These are phyloP conservation scores for Gelatoporia subvermispora DNA, from an alignment of 768 basidiomycete species.

Conservation along the genomic window DNA sequence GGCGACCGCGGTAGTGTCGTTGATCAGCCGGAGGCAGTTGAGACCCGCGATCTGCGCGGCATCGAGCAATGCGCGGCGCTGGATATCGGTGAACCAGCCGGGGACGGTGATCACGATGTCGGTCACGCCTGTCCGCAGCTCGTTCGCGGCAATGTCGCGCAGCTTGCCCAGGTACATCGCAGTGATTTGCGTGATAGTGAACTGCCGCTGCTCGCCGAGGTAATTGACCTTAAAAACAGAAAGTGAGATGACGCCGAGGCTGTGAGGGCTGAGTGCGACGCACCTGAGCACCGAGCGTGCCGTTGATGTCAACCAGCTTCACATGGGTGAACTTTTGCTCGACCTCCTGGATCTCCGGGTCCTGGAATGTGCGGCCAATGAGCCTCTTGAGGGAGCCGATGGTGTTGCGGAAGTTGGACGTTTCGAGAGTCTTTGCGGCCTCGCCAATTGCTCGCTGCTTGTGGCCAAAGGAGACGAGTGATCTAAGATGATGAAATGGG, in stretches of 20 bases:
- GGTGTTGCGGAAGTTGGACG: slow-evolving; percentile 97
- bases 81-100: slow-evolving; percentile 93
- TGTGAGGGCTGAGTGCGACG: slow-evolving; percentile 21
- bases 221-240: slow-evolving; percentile 66
- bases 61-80: slow-evolving; percentile 85
- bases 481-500: slow-evolving; percentile 42
- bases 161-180: slow-evolving; percentile 89
- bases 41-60: slow-evolving; percentile 87
- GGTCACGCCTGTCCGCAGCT: slow-evolving; percentile 81
- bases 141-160: slow-evolving; percentile 77
- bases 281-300: slow-evolving; percentile 84
- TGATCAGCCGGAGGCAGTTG: slow-evolving; percentile 91
- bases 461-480: slow-evolving; percentile 89
- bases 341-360: slow-evolving; percentile 74
- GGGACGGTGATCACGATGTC: slow-evolving; percentile 97
- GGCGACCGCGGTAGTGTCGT: slow-evolving; percentile 93
- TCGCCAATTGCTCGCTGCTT: slow-evolving; percentile 93
- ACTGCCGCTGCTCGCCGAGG: slow-evolving; percentile 72
- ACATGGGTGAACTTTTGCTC: slow-evolving; percentile 94
- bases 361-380: slow-evolving; percentile 73
- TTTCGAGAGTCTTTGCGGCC: slow-evolving; percentile 94
- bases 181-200: slow-evolving; percentile 89
- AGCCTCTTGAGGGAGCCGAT: slow-evolving; percentile 90
- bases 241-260: slow-evolving; percentile 3
- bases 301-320: slow-evolving; percentile 76